Evolutionary conservation across 805 yeast species (phyloP).

Genomic region (Cyberlindnera lachancei): DNA sequence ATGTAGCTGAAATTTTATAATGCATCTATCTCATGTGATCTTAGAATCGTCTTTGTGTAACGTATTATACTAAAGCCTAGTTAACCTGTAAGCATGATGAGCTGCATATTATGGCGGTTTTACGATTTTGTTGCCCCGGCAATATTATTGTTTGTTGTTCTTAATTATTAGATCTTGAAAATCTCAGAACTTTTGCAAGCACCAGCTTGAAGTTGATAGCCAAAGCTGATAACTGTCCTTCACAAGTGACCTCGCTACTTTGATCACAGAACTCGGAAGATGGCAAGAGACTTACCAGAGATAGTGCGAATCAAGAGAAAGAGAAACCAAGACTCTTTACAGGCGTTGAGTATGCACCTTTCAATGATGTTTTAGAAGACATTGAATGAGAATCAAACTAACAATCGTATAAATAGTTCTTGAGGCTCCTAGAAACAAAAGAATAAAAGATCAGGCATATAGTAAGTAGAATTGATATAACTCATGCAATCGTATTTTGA

Average conservation of each 20-base stretch:
- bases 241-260: too few species aligned
- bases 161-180: too few species aligned
- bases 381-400: too few species aligned
- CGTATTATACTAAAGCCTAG: background rate
- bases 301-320: slow-evolving; percentile 80
- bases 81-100: background rate
- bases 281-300: slow-evolving; percentile 35
- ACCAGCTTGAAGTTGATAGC: too few species aligned
- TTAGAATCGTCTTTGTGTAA: background rate
- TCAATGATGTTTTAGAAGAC: too few species aligned
- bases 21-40: too few species aligned
- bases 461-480: slow-evolving; percentile 14
- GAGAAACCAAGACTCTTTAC: slow-evolving; percentile 81
- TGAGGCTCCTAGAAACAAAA: slow-evolving; percentile 30
- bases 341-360: slow-evolving; percentile 58
- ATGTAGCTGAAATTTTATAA: too few species aligned
- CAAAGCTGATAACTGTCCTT: too few species aligned
- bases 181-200: too few species aligned
- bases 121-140: too few species aligned
- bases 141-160: too few species aligned
- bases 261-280: background rate
- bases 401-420: slow-evolving; percentile 19
- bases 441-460: slow-evolving; percentile 30
- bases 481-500: slow-evolving; percentile 1
- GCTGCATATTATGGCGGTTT: too few species aligned